Evolutionary conservation across 148 eudicot species (phyloP).

Genomic region (Silene latifolia): DNA sequence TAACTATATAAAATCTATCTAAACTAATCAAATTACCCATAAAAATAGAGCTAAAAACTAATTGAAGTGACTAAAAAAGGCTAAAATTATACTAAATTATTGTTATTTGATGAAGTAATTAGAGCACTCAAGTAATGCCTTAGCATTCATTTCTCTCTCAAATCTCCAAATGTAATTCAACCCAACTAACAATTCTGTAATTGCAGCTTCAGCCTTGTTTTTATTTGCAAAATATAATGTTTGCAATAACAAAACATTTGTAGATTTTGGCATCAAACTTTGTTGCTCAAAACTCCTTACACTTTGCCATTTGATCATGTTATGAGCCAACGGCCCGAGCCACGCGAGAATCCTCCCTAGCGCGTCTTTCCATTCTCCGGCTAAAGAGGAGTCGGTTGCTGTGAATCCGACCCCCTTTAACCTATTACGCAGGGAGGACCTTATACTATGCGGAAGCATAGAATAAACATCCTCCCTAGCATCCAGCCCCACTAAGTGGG

Average conservation of each 20-base stretch:
- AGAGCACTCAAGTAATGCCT: constrained; percentile 59
- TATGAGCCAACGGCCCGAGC: constrained; percentile 82
- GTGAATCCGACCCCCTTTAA: constrained; percentile 70
- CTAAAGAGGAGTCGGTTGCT: constrained; percentile 65
- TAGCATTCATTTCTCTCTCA: constrained; percentile 88
- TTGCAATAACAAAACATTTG: constrained; percentile 64
- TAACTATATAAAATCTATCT: neutral
- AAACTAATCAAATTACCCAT: constrained; percentile 16
- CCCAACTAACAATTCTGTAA: constrained; percentile 85
- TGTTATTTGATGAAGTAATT: constrained; percentile 25
- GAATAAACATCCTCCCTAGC: constrained; percentile 83
- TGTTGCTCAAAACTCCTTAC: constrained; percentile 90
- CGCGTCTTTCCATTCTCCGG: constrained; percentile 90
- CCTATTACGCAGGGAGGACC: constrained; percentile 48
- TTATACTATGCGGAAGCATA: constrained; percentile 74
- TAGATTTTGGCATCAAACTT: constrained; percentile 31
- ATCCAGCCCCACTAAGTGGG: constrained; percentile 77
- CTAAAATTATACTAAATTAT: neutral
- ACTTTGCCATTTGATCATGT: constrained; percentile 94
- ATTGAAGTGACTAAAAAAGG: neutral
- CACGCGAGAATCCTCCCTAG: constrained; percentile 64
- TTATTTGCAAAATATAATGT: constrained; percentile 69
- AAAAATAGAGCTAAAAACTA: constrained; percentile 2
- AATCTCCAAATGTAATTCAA: constrained; percentile 93
- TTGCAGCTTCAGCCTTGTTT: constrained; percentile 82